A percentile compares a stretch with the other conserved stretches of the same genome.
These are phyloP conservation scores for Acacia crassicarpa DNA, from an alignment of 306 rosid species.

Conservation along the genomic window DNA sequence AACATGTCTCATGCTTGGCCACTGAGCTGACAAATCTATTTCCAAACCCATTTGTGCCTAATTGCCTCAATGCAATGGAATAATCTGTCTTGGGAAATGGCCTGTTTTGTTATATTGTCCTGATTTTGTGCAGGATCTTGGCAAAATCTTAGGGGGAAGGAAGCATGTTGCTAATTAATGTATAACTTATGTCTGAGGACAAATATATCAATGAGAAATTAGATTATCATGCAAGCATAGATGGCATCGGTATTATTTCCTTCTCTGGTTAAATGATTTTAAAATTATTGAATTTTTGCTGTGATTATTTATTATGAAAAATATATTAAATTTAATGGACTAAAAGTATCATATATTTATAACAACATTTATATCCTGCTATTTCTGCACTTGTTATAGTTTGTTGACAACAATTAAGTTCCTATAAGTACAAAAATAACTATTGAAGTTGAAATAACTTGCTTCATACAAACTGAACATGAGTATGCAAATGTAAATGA, in stretches of 20 bases:
- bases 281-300: too few relatives aligned
- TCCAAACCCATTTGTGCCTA: slow-evolving; percentile 13
- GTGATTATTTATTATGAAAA: too few relatives aligned
- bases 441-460: too few relatives aligned
- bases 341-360: too few relatives aligned
- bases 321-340: background rate
- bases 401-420: background rate
- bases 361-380: too few relatives aligned
- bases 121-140: slow-evolving; percentile 36
- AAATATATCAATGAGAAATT: slow-evolving; percentile 26
- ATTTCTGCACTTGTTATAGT: too few relatives aligned
- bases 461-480: background rate
- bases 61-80: slow-evolving; percentile 27
- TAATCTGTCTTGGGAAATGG: slow-evolving; percentile 30
- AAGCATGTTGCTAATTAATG: slow-evolving; percentile 38
- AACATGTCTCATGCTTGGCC: slow-evolving; percentile 10
- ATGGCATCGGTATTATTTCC: background rate
- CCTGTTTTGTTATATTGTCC: slow-evolving; percentile 25
- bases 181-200: slow-evolving; percentile 41
- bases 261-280: background rate
- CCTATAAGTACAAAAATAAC: background rate
- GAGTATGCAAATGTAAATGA: too few relatives aligned
- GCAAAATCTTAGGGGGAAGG: slow-evolving; percentile 15
- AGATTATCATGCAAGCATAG: slow-evolving; percentile 24
- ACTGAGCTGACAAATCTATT: slow-evolving; percentile 28